phyloP scores from a whole-genome alignment of 176 grass and related monocot genomes.

The Carex parvula region DNA sequence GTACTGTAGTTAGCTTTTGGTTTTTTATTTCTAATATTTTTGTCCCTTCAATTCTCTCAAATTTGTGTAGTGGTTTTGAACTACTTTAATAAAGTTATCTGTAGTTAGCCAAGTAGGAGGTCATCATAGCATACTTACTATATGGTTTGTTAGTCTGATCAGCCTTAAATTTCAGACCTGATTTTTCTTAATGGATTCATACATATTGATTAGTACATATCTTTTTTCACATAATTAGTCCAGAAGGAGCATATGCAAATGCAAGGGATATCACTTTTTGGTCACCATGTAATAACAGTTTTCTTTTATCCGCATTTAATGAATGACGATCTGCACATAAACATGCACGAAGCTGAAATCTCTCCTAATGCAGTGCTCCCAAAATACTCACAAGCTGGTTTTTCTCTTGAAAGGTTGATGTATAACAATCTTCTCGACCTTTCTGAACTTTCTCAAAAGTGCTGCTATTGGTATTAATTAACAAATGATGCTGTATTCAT shows the following conservation, averaged over 20 bases:
- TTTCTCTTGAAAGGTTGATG: neutral
- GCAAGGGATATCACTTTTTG: neutral
- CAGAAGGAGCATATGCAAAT: neutral
- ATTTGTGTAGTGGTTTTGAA: neutral
- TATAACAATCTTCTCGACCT: neutral
- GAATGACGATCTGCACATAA: neutral
- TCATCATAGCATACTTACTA: neutral
- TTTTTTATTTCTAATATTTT: neutral
- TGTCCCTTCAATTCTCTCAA: neutral
- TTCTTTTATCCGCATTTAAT: neutral
- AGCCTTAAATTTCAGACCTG: neutral
- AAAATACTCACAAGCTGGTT: neutral
- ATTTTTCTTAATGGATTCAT: neutral
- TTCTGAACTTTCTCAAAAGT: neutral
- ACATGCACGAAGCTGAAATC: neutral
- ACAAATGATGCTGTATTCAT: neutral
- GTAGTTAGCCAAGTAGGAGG: neutral
- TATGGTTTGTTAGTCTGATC: neutral
- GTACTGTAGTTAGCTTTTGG: neutral
- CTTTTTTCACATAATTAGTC: neutral
- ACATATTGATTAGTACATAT: neutral
- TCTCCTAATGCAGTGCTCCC: neutral
- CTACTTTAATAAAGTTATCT: neutral
- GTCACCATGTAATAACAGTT: neutral
- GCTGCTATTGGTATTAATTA: neutral